Evolutionary conservation across 352 stramenopile species (phyloP).

Genomic region (Globisporangium nodosum): DNA sequence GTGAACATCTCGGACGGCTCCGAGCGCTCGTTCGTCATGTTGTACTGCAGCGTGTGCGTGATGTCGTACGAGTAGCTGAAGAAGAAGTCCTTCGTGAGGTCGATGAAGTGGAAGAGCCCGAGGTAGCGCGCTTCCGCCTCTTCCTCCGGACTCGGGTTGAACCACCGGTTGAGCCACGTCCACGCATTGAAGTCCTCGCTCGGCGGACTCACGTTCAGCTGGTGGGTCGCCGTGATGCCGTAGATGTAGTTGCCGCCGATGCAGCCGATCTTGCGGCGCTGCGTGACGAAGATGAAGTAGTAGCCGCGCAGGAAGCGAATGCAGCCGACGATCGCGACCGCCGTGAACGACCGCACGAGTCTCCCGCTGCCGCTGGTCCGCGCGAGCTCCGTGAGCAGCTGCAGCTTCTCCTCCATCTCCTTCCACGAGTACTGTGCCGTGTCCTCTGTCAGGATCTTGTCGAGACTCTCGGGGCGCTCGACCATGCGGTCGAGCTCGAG

Average conservation of each 20-base stretch:
- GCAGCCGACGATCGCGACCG: slow-evolving; percentile 97
- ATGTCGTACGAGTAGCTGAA: slow-evolving; percentile 99
- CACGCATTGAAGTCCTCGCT: slow-evolving; percentile 48
- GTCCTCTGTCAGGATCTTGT: slow-evolving; percentile 64
- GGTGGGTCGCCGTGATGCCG: slow-evolving; percentile 93
- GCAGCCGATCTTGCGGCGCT: slow-evolving; percentile 94
- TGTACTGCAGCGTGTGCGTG: slow-evolving; percentile 96
- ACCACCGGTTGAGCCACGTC: slow-evolving; percentile 75
- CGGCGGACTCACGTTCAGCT: slow-evolving; percentile 74
- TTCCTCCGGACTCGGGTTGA: slow-evolving; percentile 79
- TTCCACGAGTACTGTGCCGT: slow-evolving; percentile 65
- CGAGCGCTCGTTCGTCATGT: slow-evolving; percentile 88
- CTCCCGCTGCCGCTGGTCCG: slow-evolving; percentile 28
- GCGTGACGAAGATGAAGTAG: slow-evolving; percentile 98
- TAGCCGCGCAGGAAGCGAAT: slow-evolving; percentile 98
- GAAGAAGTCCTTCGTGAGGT: slow-evolving; percentile 99
- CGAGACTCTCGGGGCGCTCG: slow-evolving; percentile 45
- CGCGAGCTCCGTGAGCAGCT: slow-evolving; percentile 50
- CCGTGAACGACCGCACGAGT: slow-evolving; percentile 76
- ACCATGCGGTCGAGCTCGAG: slow-evolving; percentile 67
- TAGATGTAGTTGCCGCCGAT: slow-evolving; percentile 97
- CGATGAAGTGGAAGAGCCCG: slow-evolving; percentile 97
- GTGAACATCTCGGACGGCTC: slow-evolving; percentile 93
- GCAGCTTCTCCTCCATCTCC: slow-evolving; percentile 74
- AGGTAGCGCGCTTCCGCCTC: slow-evolving; percentile 90